Evolutionary conservation across 139 green algal genomes (phyloP), one percentile per base, ranked within the genome.

Genomic region (Eudorina sp.): DNA sequence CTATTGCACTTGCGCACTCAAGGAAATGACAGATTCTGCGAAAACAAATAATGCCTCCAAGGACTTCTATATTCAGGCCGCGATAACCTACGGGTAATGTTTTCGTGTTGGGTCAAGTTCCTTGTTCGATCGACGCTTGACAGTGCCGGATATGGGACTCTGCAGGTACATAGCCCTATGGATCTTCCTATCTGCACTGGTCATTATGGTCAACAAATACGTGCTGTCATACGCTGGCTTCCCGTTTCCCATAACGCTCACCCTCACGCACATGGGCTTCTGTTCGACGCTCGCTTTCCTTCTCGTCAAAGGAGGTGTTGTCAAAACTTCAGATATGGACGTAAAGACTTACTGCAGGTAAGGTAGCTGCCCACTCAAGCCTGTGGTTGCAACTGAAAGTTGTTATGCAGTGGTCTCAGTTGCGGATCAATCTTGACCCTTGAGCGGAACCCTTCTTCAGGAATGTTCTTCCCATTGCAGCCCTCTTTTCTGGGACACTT

Each of bases 401-500:
- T 25, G 8, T 66, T 25, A 25, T 66, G 7, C 55, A 66, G 23
- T 4, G 27, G 7, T 11, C 23, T 23, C 4, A 66, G 29, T 66
- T 66, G 55, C 8, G 55, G 6, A 11, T 34, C n/a, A n/a, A 58
- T 13, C 51, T 58, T 58, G 13, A 58, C 34, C n/a, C 18, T 40
- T 73, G 3, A 38, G 29, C 64, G 13, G 3, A 40, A 40, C 38
- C 3, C 27, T 34, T 34, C 48, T 51, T 53, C 75, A 86, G 86
- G 76, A 86, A 81, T 53, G 76, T 90, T 1, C 48, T 90, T 19
- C 97, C 97, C 18, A 98, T 99, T 53, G 96, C 95, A 21, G 90
- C 91, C 0, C 91, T 98, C 21, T 99, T 97, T 88, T 98, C 97
- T 78, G 85, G 85, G 25, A 97, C 90, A 13, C 91, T 99, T 31